Evolutionary conservation across 345 rosid species (phyloP).

Genomic region (Noccaea bulbosa): DNA sequence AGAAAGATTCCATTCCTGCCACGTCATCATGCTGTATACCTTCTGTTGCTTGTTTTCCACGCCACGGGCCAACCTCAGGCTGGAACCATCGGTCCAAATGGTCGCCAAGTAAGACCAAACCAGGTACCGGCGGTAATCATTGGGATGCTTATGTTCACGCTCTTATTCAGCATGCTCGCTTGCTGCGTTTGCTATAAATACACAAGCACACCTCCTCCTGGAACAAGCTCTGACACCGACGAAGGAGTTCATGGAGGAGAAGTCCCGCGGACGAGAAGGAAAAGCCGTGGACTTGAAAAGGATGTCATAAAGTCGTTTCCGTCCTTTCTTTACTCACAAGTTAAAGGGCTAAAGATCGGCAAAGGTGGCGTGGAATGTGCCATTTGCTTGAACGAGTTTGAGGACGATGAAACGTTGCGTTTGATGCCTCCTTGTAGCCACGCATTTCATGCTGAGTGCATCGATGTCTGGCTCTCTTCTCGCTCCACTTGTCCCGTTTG

Average conservation of each 20-base stretch:
- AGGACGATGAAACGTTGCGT: constrained; percentile 69
- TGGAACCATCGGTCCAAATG: background rate
- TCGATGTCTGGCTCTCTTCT: constrained; percentile 73
- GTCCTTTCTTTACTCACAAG: constrained; percentile 63
- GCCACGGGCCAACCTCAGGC: constrained; percentile 20
- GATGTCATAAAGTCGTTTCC: constrained; percentile 63
- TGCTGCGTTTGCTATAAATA: constrained; percentile 37
- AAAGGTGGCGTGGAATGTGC: constrained; percentile 77
- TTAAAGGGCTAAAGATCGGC: constrained; percentile 62
- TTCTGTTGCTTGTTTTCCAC: constrained; percentile 29
- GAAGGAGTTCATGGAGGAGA: constrained; percentile 28
- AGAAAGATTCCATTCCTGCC: background rate
- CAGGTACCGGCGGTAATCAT: constrained; percentile 23
- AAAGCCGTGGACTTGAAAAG: constrained; percentile 58
- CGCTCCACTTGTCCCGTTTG: constrained; percentile 81
- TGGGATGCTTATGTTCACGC: constrained; percentile 36
- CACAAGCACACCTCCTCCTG: constrained; percentile 22
- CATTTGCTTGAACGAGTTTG: constrained; percentile 79
- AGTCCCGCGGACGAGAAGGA: constrained; percentile 44
- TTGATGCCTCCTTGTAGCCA: constrained; percentile 79
- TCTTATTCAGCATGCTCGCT: constrained; percentile 29
- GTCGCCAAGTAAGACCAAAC: background rate
- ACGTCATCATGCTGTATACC: constrained; percentile 3
- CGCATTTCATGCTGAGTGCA: constrained; percentile 72
- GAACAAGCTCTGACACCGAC: constrained; percentile 35